A percentile compares a stretch with the other conserved stretches of the same genome.
These are phyloP conservation scores for Eucalyptus curtisii DNA, from an alignment of 345 rosid species.

Conservation along the genomic window DNA sequence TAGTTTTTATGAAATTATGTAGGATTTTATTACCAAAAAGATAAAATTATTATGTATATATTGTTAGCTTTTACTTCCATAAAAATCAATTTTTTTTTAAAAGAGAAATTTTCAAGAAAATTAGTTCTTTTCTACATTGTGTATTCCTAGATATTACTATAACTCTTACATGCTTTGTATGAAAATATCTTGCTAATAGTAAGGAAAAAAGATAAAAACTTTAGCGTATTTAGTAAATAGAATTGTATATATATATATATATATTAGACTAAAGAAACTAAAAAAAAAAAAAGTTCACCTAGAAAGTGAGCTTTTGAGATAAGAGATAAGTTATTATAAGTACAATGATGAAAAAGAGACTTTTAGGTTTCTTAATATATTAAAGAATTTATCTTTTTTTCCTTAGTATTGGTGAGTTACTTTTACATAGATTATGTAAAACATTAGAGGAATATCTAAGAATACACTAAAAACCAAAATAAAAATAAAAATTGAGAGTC, in stretches of 20 bases:
- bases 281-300: neutral
- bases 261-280: too few species aligned
- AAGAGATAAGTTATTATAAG: neutral
- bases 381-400: too few species aligned
- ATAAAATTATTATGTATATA: too few species aligned
- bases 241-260: too few species aligned
- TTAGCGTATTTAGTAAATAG: neutral
- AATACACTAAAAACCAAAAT: too few species aligned
- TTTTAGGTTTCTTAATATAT: neutral
- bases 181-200: neutral
- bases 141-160: neutral
- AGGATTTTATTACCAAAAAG: too few species aligned
- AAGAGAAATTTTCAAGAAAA: neutral
- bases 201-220: neutral
- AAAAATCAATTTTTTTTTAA: too few species aligned
- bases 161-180: neutral
- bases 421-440: neutral
- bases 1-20: neutral
- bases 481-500: neutral
- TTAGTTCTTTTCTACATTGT: neutral
- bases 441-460: neutral
- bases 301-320: neutral
- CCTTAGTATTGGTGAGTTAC: neutral
- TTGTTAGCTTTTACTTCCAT: neutral
- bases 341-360: neutral